Base-by-base conservation (phyloP, 1,139 yeast genomes). In the Nakaseomyces uthaithaninus region DNA sequence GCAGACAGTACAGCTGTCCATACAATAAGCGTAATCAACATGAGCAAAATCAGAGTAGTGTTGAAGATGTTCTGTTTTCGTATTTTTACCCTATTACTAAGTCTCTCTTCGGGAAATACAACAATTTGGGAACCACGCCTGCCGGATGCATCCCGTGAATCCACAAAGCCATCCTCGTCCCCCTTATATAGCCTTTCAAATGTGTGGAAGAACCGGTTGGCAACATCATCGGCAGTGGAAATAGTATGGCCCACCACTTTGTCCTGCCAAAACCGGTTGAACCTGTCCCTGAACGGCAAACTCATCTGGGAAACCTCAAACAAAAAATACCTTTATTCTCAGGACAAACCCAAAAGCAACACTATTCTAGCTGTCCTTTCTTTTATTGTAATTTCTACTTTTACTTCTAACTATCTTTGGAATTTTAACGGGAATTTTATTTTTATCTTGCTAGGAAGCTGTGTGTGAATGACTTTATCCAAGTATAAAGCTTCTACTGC, bases 111-210 rank as follows among this genome's bases (percentile, higher is more conserved):
- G 8, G 35, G 35, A 12, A 31, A 31, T 4, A 31, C 24, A 8
- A 31, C 8, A 31, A 31, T 12, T 8, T 31, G 25, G 20, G 35
- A 31, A 31, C 35, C 25, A 31, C 25, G 35, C 20, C 25, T 31
- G 8, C 10, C 17, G 12, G 25, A 31, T n/a, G 11, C 33, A 28
- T 24, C 9, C 18, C 12, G 24, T 6, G 35, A 19, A 20, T 31
- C 35, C 7, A 20, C 35, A 31, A 19, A 19, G 4, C 25, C 35
- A 25, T 19, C 35, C 14, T 31, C 35, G 25, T 31, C 35, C 20
- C 35, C 35, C 35, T 31, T 31, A 31, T 31, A 31, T 31, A 31
- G 17, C 9, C 20, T 31, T 31, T 31, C 35, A 31, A 31, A 31
- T 19, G 35, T 19, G 11, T 31, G 35, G 17, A 31, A 31, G 35